Evolutionary conservation across 495 filamentous ascomycete genomes (phyloP), one percentile per base, ranked within the genome.

Genomic region (Halenospora varia): DNA sequence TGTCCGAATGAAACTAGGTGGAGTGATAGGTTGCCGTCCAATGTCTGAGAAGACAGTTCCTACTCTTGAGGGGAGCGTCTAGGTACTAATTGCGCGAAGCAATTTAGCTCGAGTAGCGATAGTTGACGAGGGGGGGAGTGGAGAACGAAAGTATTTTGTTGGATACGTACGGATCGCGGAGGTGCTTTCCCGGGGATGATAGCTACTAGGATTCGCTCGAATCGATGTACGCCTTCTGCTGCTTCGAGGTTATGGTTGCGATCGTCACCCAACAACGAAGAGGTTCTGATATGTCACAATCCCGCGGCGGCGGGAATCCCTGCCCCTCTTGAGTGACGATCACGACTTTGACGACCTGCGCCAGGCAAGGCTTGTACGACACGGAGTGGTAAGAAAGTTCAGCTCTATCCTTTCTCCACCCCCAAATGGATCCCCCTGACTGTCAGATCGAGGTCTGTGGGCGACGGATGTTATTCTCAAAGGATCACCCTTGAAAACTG

Each of bases 231-330:
- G n/a, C 3, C 18, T n/a, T 51, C 24, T 25, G 11, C 8, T 53
- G 35, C 25, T 45, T 2, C 8, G 35, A 22, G 35, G 2, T 20
- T 45, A 45, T 42, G 39, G 51, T 20, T n/a, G 39, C 29, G 2
- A 44, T 53, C 51, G 51, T 25, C 51, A 20, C 29, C 44, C 35
- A 53, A 44, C 26, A 39, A 13, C 39, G 2, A 10, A 42, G 19
- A 55, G 23, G 42, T 24, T 39, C 24, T 55, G 53, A 55, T 55
- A 55, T 24, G 35, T 55, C 53, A 48, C 41, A 55, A 47, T 48
- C 29, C 29, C 29, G 29, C 29, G 6, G 29, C 29, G 29, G 29
- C 29, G 29, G 29, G 29, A 35, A 13, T 19, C 42, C 25, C 24
- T 24, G 49, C 25, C 25, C 29, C 25, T 52, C 11, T 52, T 26